Evolutionary conservation across 2,329 filamentous ascomycete species (phyloP), one percentile per base, ranked within the genome.

Genomic region (Cladosporium sp.): DNA sequence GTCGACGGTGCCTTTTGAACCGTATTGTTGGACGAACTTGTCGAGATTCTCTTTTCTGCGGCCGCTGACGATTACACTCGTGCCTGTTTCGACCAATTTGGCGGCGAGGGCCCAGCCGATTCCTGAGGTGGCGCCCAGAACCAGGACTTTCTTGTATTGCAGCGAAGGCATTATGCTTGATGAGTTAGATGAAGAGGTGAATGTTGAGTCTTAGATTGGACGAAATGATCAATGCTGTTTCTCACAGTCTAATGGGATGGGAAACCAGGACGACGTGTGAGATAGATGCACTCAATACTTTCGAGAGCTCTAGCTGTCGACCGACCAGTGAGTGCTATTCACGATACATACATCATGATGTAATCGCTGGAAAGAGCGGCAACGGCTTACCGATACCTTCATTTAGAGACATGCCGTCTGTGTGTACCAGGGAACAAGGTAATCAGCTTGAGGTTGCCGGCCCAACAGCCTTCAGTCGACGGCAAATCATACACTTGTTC

Each of bases 81-180:
- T 71, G 27, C 73, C 75, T 53, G 75, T 70, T 42, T 71, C 59
- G 7, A 80, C 65, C 18, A 80, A 63, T 55, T 71, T 73, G 24
- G 71, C 67, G 3, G 77, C 75, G 12, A 80, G 68, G 5, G 76
- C 75, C 54, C 71, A 65, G 43, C 79, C 75, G 43, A 78, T 77
- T 24, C 76, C 75, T 13, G 69, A 72, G 12, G 73, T 78, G 32
- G 77, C 78, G n/a, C 79, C 78, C 8, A 80, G 66, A 22, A 81
- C 63, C 7, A 80, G 70, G 17, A 78, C 69, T 62, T 79, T 78
- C 56, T 74, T 75, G 67, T 79, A 80, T 67, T 54, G 69, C 59
- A 75, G 29, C 7, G 45, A 41, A 2, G 45, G 17, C 44, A 48
- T 40, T n/a, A 24, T 36, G 17, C 1, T 3, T 3, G 7, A 13